phyloP scores from a whole-genome alignment of 257 asterid genomes.

The Solanum sparsipilum region DNA sequence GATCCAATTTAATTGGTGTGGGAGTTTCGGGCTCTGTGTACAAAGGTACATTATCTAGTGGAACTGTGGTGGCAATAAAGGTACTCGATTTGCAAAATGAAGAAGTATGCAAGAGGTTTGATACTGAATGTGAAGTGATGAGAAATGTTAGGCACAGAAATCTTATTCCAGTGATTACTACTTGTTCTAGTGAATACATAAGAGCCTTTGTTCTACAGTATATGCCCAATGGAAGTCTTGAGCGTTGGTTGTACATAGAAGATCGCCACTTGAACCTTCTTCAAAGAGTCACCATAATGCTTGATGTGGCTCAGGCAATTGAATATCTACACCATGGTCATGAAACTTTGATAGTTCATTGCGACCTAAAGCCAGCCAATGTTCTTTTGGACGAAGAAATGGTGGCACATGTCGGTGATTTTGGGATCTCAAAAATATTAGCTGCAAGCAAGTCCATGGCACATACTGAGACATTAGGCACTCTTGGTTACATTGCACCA shows the following conservation, averaged over 20 bases:
- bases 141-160: slow-evolving; percentile 21
- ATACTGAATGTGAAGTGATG: slow-evolving; percentile 21
- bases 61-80: slow-evolving; percentile 16
- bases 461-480: slow-evolving; percentile 22
- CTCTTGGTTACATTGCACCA: slow-evolving; percentile 34
- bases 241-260: slow-evolving; percentile 10
- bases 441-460: not conserved
- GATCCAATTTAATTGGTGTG: slow-evolving; percentile 13
- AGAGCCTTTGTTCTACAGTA: slow-evolving; percentile 19
- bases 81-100: slow-evolving; percentile 13
- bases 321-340: slow-evolving; percentile 29
- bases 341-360: slow-evolving; percentile 12
- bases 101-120: slow-evolving; percentile 11
- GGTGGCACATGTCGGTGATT: slow-evolving; percentile 10
- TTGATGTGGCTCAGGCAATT: slow-evolving; percentile 24
- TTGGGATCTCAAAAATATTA: slow-evolving; percentile 27
- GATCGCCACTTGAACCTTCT: slow-evolving; percentile 3
- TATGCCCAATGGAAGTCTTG: slow-evolving; percentile 30
- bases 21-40: slow-evolving; percentile 26
- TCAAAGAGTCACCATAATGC: slow-evolving; percentile 13
- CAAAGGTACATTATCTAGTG: slow-evolving; percentile 11
- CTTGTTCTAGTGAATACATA: slow-evolving; percentile 13
- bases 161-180: slow-evolving; percentile 20
- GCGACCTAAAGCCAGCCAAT: slow-evolving; percentile 28
- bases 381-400: slow-evolving; percentile 24